These are phyloP conservation scores for Solanum piurae DNA, from an alignment of 257 asterid species.

Conservation along the genomic window DNA sequence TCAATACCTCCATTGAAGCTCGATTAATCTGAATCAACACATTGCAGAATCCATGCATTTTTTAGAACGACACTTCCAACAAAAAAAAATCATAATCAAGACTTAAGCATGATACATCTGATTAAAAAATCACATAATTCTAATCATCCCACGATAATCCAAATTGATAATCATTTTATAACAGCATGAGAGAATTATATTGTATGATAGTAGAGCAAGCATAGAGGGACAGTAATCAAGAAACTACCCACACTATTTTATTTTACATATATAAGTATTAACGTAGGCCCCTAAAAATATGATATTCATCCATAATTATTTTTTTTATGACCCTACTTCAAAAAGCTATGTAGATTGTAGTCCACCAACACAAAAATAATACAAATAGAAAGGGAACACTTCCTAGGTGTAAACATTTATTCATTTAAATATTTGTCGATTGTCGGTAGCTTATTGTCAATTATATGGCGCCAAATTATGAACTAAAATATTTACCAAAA, in stretches of 20 bases:
- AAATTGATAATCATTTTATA: neutral
- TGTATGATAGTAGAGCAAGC: neutral
- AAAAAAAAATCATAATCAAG: no score
- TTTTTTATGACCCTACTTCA: neutral
- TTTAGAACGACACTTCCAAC: neutral
- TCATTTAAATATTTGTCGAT: slow-evolving; percentile 1
- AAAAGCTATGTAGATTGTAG: neutral
- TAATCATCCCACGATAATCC: neutral
- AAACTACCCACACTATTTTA: neutral
- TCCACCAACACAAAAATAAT: neutral
- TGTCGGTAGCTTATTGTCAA: slow-evolving; percentile 20
- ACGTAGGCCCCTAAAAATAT: neutral
- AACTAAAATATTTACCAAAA: neutral
- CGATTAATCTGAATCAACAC: neutral
- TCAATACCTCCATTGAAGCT: accelerated
- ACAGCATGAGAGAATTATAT: neutral
- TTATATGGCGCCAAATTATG: neutral
- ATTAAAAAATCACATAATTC: neutral
- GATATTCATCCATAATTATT: neutral
- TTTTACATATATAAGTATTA: neutral
- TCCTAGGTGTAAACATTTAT: neutral
- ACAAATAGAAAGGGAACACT: neutral
- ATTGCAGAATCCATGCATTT: neutral
- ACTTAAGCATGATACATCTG: no score
- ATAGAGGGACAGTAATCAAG: neutral